Conservation (phyloP, 805 yeast genomes). For the Candida endomychidarum region DNA sequence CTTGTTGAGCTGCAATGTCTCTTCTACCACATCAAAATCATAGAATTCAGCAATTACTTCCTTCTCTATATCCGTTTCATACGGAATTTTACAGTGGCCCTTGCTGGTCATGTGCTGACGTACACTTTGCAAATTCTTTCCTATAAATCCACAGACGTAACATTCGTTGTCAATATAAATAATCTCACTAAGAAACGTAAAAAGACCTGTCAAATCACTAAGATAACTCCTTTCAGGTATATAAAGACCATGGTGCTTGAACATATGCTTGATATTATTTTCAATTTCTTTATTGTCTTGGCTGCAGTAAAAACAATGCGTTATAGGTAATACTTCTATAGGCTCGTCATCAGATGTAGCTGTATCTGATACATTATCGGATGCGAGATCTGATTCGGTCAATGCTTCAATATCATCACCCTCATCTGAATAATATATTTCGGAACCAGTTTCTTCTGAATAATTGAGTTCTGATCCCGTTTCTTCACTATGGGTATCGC, state of each 20-base stretch:
- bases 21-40: constrained; percentile 12
- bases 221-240: constrained; percentile 44
- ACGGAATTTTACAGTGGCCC: constrained; percentile 48
- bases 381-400: constrained; percentile 22
- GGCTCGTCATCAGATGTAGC: constrained; percentile 19
- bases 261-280: constrained; percentile 50
- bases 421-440: constrained; percentile 43
- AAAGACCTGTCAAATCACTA: constrained; percentile 37
- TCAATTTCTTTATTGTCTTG: constrained; percentile 52
- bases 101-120: constrained; percentile 45
- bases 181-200: constrained; percentile 37
- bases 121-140: constrained; percentile 39
- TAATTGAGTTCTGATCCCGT: no score
- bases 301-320: constrained; percentile 60
- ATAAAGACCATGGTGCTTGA: constrained; percentile 44
- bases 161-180: constrained; percentile 43
- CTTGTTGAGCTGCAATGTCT: background rate
- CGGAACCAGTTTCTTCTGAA: constrained; percentile 51
- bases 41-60: constrained; percentile 38
- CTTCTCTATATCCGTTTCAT: constrained; percentile 41
- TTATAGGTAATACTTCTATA: constrained; percentile 38
- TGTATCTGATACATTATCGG: no score
- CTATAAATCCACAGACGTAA: constrained; percentile 45
- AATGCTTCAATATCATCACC: constrained; percentile 4
- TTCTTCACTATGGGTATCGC: constrained; percentile 8